Percentiles rank a stretch among this genome's conserved stretches.
Conservation (phyloP, 768 basidiomycete genomes). For the Dacryopinax primogenitus region DNA sequence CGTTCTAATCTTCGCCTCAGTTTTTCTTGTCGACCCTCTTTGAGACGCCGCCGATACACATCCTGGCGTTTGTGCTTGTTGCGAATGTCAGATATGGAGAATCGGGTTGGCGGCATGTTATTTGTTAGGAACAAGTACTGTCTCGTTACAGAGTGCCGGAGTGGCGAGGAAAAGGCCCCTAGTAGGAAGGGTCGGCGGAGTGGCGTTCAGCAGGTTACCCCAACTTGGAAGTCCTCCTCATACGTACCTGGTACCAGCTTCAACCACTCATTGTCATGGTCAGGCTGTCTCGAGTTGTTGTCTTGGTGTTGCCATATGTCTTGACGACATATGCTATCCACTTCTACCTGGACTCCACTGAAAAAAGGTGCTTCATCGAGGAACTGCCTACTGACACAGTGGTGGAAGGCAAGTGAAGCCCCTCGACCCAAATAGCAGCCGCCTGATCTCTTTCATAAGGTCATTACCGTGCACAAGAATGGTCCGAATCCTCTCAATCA, state of each 20-base stretch:
- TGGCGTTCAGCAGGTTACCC: no score
- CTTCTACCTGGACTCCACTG: slow-evolving; percentile 91
- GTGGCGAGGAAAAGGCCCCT: no score
- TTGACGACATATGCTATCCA: slow-evolving; percentile 48
- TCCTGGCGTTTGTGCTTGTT: slow-evolving; percentile 86
- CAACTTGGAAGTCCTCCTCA: no score
- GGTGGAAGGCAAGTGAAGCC: slow-evolving; percentile 57
- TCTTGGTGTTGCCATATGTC: neutral
- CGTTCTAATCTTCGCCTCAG: slow-evolving; percentile 64
- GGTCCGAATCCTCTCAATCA: slow-evolving; percentile 55
- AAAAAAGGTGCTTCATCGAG: slow-evolving; percentile 90
- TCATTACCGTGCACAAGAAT: slow-evolving; percentile 85
- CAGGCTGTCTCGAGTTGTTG: neutral
- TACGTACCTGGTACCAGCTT: no score
- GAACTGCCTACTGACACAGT: slow-evolving; percentile 92
- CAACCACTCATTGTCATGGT: neutral
- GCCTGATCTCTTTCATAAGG: no score
- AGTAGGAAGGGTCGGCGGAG: no score
- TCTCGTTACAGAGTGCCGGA: no score
- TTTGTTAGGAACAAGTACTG: no score
- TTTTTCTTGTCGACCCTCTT: slow-evolving; percentile 66
- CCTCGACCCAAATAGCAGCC: neutral
- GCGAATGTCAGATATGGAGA: slow-evolving; percentile 37
- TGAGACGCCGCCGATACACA: slow-evolving; percentile 55
- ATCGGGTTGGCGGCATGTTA: slow-evolving; percentile 8